Base-by-base conservation (phyloP, 495 filamentous ascomycete species). In the Lasiosphaeris hirsuta region DNA sequence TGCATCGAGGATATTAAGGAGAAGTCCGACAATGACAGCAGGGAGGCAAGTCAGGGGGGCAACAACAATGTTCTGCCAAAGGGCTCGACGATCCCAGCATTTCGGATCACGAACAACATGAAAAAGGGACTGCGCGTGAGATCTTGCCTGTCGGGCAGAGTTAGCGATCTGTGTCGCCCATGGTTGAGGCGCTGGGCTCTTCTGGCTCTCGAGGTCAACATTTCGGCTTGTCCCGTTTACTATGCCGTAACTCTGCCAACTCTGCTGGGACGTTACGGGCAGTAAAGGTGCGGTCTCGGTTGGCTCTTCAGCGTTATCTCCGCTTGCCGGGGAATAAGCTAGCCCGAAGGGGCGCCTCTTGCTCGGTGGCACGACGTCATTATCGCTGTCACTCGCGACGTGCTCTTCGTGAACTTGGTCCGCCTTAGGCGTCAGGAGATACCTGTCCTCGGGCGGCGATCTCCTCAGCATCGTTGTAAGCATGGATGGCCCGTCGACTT, bases 1-100 rank as follows among this genome's bases (percentile, higher is more conserved):
- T 19, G 91, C 94, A 75, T 98, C 94, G 23, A 98, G 77, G 41
- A 98, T 86, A 63, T 97, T 98, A 14, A 98, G 79, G 6, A 98
- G 77, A 14, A 96, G 77, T 0, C 94, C 94, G 2, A 98, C 82
- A 56, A 95, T 75, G 4, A 97, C 92, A 6, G 93, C 87, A 1
- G 95, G 94, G 10, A 97, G 64, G 47, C 85, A 85, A 39, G 81
- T 80, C 19, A 84, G 67, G 7, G 92, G 88, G 55, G 87, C 78
- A 14, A 88, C 72, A 9, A 94, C 69, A 3, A 78, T 82, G 19
- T 81, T 77, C 53, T 80, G 62, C 84, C 84, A 90, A 6, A 94
- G 73, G 0, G 78, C 72, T 44, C 75, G 80, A 46, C 73, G 75
- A 68, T 92, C 75, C 90, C 91, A 97, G 40, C 75, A 73, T 64